Evolutionary conservation across 116 monocot genomes (phyloP).

Genomic region (Dioscorea cayenensis): DNA sequence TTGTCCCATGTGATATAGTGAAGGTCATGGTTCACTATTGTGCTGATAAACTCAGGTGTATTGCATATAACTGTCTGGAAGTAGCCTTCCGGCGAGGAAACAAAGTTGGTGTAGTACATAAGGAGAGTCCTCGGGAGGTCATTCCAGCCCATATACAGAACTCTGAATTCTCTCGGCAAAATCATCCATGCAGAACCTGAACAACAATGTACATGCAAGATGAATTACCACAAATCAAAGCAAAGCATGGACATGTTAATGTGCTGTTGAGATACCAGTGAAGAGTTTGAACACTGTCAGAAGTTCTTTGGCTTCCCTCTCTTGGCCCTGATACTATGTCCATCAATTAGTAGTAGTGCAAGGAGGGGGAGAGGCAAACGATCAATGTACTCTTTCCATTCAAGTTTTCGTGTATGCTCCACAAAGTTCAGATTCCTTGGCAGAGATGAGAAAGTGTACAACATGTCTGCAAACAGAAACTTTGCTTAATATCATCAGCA

Average conservation of each 20-base stretch:
- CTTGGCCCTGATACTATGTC: conserved; percentile 19
- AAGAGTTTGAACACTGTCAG: conserved; percentile 34
- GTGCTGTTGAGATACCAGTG: conserved; percentile 17
- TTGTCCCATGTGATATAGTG: conserved; percentile 30
- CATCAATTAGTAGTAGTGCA: neutral
- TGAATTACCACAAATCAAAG: too few relatives aligned
- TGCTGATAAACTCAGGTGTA: conserved; percentile 15
- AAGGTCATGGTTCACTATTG: conserved; percentile 36
- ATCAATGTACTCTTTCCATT: conserved; percentile 34
- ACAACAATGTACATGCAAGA: neutral
- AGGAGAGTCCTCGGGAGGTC: conserved; percentile 34
- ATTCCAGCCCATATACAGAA: conserved; percentile 31
- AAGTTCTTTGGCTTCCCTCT: conserved; percentile 39
- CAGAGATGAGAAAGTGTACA: conserved; percentile 29
- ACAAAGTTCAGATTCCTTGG: conserved; percentile 56
- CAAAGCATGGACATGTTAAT: too few relatives aligned
- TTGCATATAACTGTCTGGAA: conserved; percentile 43
- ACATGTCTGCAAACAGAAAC: conserved; percentile 23
- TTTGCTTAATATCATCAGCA: neutral
- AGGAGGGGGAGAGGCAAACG: neutral
- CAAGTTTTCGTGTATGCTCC: conserved; percentile 44
- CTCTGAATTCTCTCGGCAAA: conserved; percentile 30
- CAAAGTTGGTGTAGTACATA: conserved; percentile 47
- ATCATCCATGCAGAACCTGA: conserved; percentile 35
- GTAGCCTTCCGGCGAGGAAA: conserved; percentile 38